Evolutionary conservation across 441 rosid species (phyloP).

Genomic region (Bocquillonia castaneifolia): DNA sequence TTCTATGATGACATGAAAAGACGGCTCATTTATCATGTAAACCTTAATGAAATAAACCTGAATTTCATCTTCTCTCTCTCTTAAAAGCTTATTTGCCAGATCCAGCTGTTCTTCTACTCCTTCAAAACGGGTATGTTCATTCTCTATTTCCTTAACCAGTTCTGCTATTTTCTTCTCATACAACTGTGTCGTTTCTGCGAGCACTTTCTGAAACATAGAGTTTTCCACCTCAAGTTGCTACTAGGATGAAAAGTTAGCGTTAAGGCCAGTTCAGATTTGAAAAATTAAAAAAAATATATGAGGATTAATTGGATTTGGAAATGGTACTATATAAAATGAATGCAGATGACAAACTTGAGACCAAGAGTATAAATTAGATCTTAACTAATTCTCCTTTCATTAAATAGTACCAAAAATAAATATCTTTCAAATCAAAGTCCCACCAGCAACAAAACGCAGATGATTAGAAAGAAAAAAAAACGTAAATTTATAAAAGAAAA

Average conservation of each 20-base stretch:
- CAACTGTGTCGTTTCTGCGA: constrained; percentile 57
- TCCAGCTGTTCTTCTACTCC: constrained; percentile 50
- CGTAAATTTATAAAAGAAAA: neutral
- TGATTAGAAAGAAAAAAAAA: neutral
- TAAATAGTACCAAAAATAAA: neutral
- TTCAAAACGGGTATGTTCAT: constrained; percentile 44
- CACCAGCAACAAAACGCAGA: neutral
- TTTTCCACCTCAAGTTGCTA: constrained; percentile 59
- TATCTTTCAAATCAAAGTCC: neutral
- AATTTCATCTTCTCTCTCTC: constrained; percentile 46
- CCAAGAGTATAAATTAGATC: neutral
- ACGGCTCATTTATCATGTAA: constrained; percentile 5
- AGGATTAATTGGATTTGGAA: neutral
- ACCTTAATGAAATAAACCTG: constrained; percentile 43
- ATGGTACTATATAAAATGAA: neutral
- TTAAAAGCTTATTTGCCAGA: constrained; percentile 40
- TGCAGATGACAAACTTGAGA: neutral
- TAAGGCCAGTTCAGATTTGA: neutral
- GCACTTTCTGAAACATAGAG: constrained; percentile 61
- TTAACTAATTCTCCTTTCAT: neutral
- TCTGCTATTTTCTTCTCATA: constrained; percentile 67
- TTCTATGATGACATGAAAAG: neutral
- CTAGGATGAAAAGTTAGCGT: constrained; percentile 23
- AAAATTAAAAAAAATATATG: neutral
- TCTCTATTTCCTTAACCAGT: constrained; percentile 54